Percentiles rank a stretch among this genome's conserved stretches.
phyloP scores from a whole-genome alignment of 1,284 basidiomycete genomes.

The Ceratobasidium sp. region DNA sequence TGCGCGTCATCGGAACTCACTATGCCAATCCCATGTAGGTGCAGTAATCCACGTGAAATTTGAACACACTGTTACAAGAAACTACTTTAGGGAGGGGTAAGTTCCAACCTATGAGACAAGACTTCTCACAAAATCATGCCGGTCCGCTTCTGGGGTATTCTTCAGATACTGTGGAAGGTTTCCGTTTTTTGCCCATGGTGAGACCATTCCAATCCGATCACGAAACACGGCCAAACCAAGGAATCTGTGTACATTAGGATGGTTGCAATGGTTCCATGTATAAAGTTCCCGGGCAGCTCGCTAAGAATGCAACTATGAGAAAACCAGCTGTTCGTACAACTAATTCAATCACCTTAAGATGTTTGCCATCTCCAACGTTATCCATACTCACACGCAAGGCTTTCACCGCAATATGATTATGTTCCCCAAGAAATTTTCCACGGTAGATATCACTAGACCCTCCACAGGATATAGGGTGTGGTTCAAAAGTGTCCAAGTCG shows the following conservation, averaged over 20 bases:
- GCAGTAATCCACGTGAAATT: not conserved
- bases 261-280: slow-evolving; percentile 1
- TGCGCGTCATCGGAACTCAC: not conserved
- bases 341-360: not conserved
- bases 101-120: too few species aligned
- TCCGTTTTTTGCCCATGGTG: slow-evolving; percentile 1
- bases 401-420: slow-evolving; percentile 9
- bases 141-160: not conserved
- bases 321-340: not conserved
- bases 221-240: not conserved
- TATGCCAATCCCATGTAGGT: not conserved
- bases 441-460: slow-evolving; percentile 11
- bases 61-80: not conserved
- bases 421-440: not conserved
- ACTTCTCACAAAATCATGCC: not conserved
- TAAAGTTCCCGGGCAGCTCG: slow-evolving; percentile 8
- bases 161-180: not conserved
- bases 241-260: not conserved
- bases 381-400: not conserved
- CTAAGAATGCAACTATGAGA: not conserved
- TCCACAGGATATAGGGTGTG: not conserved
- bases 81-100: not conserved
- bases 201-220: not conserved
- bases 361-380: not conserved
- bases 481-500: not conserved